Evolutionary conservation across 2,329 filamentous ascomycete genomes (phyloP).

Genomic region (Apiospora hydei): DNA sequence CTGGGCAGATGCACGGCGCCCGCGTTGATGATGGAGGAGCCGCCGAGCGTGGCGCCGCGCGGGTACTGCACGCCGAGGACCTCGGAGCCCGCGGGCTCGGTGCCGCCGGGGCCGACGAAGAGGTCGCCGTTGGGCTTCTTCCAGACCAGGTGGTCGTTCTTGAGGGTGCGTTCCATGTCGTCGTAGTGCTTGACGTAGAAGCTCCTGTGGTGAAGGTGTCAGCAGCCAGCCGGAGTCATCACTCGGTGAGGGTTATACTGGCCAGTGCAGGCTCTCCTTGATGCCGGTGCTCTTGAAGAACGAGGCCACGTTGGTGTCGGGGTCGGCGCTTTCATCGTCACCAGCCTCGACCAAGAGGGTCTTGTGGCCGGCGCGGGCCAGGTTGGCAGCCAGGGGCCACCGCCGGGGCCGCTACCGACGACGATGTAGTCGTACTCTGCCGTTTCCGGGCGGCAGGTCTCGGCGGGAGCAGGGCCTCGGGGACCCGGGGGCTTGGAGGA

Average conservation of each 20-base stretch:
- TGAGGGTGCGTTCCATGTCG: slow-evolving; percentile 54
- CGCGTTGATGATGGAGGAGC: slow-evolving; percentile 39
- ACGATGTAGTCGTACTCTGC: slow-evolving; percentile 58
- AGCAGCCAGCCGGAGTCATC: too few relatives aligned
- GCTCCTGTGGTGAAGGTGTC: slow-evolving; percentile 56
- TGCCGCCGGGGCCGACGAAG: slow-evolving; percentile 40
- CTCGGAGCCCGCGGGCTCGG: slow-evolving; percentile 33
- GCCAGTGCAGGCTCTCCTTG: slow-evolving; percentile 29
- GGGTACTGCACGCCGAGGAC: slow-evolving; percentile 46
- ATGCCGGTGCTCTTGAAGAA: slow-evolving; percentile 30
- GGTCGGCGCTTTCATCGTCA: slow-evolving; percentile 23
- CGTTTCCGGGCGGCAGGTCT: slow-evolving; percentile 20
- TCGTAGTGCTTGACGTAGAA: slow-evolving; percentile 69
- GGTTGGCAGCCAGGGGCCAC: slow-evolving; percentile 55
- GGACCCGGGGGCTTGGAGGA: not conserved
- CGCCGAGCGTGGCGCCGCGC: slow-evolving; percentile 47
- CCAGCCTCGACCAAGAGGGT: slow-evolving; percentile 61
- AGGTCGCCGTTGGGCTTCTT: slow-evolving; percentile 44
- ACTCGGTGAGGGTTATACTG: slow-evolving; percentile 23
- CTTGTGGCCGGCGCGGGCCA: slow-evolving; percentile 58
- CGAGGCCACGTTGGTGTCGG: slow-evolving; percentile 26
- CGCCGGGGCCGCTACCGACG: slow-evolving; percentile 60
- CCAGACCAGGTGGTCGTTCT: slow-evolving; percentile 59
- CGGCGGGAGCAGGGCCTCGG: not conserved
- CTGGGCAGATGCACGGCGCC: slow-evolving; percentile 48